Percentiles rank a stretch among this genome's conserved stretches.
Conservation (phyloP, 2,329 filamentous ascomycete species). For the Colletotrichum magnum region DNA sequence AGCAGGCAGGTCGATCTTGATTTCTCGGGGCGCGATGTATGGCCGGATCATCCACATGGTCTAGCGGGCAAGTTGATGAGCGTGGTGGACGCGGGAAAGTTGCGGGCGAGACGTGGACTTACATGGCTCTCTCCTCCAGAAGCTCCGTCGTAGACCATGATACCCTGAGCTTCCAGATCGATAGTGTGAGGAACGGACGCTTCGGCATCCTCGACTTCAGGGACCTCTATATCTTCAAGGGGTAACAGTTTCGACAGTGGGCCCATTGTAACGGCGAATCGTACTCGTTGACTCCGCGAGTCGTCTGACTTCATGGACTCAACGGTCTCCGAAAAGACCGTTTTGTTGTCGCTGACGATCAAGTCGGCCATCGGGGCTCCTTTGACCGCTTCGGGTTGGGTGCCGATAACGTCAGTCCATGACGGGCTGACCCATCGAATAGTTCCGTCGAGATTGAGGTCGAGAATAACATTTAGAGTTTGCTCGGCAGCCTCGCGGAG, state of each 20-base stretch:
- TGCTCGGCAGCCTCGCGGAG: conserved; percentile 96
- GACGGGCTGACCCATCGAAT: conserved; percentile 98
- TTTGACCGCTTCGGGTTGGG: conserved; percentile 78
- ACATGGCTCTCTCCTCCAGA: conserved; percentile 92
- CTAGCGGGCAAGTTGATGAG: conserved; percentile 58
- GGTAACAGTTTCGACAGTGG: conserved; percentile 75
- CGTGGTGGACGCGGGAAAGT: neutral
- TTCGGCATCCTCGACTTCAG: conserved; percentile 54
- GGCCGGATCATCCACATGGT: conserved; percentile 99
- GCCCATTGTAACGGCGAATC: conserved; percentile 81
- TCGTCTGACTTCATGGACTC: conserved; percentile 94
- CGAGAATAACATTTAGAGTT: conserved; percentile 95
- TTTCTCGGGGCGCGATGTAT: conserved; percentile 87
- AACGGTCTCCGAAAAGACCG: conserved; percentile 85
- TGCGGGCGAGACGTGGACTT: conserved; percentile 57
- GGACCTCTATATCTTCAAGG: conserved; percentile 56
- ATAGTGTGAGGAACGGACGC: conserved; percentile 67
- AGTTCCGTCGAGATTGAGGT: conserved; percentile 89
- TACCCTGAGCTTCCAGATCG: conserved; percentile 94
- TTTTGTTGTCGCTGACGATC: conserved; percentile 82
- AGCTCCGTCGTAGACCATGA: conserved; percentile 95
- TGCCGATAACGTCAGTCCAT: conserved; percentile 94
- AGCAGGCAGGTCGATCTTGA: conserved; percentile 93
- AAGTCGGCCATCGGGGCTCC: conserved; percentile 85
- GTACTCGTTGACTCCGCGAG: conserved; percentile 90